phyloP scores from a whole-genome alignment of 768 basidiomycete species.

The Termitomyces sp. region DNA sequence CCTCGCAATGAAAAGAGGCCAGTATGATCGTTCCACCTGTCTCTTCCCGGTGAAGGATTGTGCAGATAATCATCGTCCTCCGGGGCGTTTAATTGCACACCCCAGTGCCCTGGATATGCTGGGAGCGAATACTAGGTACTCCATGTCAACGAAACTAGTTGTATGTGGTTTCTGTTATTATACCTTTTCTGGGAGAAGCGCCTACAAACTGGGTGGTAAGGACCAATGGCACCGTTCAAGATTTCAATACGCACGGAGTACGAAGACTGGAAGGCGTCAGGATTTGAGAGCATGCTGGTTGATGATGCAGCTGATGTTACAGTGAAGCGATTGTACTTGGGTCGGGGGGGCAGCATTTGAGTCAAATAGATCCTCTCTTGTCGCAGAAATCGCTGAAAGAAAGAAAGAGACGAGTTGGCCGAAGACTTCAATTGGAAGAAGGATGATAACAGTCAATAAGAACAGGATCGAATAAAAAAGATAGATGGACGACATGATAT shows the following conservation, averaged over 20 bases:
- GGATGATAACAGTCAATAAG: background rate
- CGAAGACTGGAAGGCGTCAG: constrained; percentile 6
- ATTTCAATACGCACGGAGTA: constrained; percentile 13
- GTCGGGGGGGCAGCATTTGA: constrained; percentile 9
- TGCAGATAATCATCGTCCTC: constrained; percentile 65
- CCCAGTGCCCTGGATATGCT: constrained; percentile 46
- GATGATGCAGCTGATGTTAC: constrained; percentile 16
- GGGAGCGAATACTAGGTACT: constrained; percentile 31
- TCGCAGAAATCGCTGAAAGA: constrained; percentile 1
- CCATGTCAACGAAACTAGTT: background rate
- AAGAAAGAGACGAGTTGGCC: constrained; percentile 8
- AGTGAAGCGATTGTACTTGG: constrained; percentile 13
- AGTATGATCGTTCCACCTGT: constrained; percentile 47
- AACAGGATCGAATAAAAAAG: background rate
- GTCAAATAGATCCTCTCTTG: constrained; percentile 4
- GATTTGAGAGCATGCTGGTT: constrained; percentile 14
- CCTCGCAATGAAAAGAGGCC: constrained; percentile 62
- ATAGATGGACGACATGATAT: background rate
- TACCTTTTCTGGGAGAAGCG: constrained; percentile 28
- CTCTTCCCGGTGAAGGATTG: constrained; percentile 53
- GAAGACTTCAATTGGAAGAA: background rate
- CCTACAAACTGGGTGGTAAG: constrained; percentile 10
- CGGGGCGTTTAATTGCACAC: constrained; percentile 32
- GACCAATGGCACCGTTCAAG: background rate
- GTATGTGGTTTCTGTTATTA: background rate